Base-by-base conservation (phyloP, 768 basidiomycete species). In the Lactarius deliciosus region DNA sequence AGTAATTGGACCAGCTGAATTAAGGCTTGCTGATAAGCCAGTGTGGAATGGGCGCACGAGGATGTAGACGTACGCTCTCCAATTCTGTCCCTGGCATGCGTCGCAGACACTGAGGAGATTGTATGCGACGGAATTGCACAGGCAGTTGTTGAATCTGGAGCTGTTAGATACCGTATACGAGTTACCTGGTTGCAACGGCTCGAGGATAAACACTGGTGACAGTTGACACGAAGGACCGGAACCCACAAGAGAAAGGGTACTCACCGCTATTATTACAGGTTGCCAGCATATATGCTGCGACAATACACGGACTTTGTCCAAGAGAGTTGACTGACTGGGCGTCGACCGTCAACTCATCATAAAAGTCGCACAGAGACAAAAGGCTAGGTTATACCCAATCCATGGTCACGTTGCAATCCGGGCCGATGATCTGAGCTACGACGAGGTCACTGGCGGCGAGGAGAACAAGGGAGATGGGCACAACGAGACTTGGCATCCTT, bases 41-140 rank as follows among this genome's bases (percentile, higher is more conserved):
- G 20, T 13, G 15, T 0, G 38, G 13, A 5, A 10, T 13, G 34
- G 10, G 30, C 18, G 25, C n/a, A 8, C 6, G 1, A 22, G 40
- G 40, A 34, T 11, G 10, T n/a, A 11, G 57, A 30, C 66, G 20
- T 8, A 68, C 66, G 25, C 9, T 16, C 18, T 56, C 66, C 62
- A 68, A 0, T 1, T 3, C 25, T 1, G 1, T 13, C 32, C 16
- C n/a, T 68, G 62, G 34, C 66, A 68, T 15, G 62, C 66, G 8
- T 60, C 66, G 25, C 66, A 68, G 28, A 62, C 66, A 25, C 66
- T 68, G 16, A 68, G 8, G 34, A 68, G 66, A 5, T 38, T 58
- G 53, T 68, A 68, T 16, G 34, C 9, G 18, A 68, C n/a, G 1
- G 56, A 55, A 58, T 20, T 68, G 28, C 66, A 68, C 57, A 60